Conservation (phyloP, 768 basidiomycete genomes). For the Boletus sp. region DNA sequence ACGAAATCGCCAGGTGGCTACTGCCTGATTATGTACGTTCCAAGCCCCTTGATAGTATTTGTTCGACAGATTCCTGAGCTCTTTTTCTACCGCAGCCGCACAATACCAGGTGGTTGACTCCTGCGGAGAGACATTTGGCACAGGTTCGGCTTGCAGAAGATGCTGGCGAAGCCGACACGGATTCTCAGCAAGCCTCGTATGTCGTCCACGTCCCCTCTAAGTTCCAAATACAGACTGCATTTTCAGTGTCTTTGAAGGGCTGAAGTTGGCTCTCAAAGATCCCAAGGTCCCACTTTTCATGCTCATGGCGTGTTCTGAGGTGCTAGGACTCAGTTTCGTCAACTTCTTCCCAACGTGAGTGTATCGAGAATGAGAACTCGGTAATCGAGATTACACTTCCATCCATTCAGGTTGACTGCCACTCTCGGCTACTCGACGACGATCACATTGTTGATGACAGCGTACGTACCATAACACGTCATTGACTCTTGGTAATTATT, state of each 20-base stretch:
- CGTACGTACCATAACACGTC: conserved; percentile 39
- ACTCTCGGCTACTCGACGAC: conserved; percentile 65
- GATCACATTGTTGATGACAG: conserved; percentile 53
- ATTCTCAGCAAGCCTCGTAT: conserved; percentile 55
- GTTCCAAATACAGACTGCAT: background rate
- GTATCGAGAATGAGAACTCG: background rate
- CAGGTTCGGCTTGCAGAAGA: conserved; percentile 67
- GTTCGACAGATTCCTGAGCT: background rate
- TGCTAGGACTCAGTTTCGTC: conserved; percentile 58
- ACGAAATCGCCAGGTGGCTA: conserved; percentile 41
- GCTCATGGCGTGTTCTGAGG: conserved; percentile 51
- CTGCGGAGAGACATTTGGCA: conserved; percentile 52
- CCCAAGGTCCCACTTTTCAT: conserved; percentile 53
- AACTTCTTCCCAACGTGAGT: conserved; percentile 56
- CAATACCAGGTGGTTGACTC: conserved; percentile 60
- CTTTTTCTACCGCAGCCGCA: conserved; percentile 40
- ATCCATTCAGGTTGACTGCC: conserved; percentile 44
- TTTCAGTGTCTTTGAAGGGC: conserved; percentile 17
- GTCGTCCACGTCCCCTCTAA: conserved; percentile 18
- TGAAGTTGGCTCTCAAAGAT: conserved; percentile 58
- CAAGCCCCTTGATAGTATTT: background rate
- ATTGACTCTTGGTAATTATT: background rate
- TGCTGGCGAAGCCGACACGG: conserved; percentile 64
- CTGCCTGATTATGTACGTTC: conserved; percentile 57
- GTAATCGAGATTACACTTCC: background rate